Evolutionary conservation across 2,329 filamentous ascomycete species (phyloP), one percentile per base, ranked within the genome.

Genomic region (Dactylellina parvicollis): DNA sequence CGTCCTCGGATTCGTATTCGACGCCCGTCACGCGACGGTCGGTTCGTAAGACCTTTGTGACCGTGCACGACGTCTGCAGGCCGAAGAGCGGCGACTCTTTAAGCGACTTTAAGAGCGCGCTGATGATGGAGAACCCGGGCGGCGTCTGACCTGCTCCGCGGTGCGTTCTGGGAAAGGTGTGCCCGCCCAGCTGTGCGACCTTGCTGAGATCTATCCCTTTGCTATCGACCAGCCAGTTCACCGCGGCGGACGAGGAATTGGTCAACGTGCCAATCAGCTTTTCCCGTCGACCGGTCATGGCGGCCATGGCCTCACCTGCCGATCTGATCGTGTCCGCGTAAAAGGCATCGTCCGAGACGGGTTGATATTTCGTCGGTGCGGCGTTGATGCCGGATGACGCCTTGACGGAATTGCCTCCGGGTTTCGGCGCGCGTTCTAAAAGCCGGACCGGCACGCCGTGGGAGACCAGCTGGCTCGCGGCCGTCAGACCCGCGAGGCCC

Each of bases 331-430:
- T 88, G 78, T 89, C 87, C 24, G 81, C 78, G 75, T 83, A 85
- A 76, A 88, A 89, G 0, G 80, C 76, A 0, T 80, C 78, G 44
- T 84, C 81, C 40, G 77, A 59, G 1, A 77, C 79, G 9, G 79
- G 78, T 77, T 90, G 88, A 74, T 85, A 88, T 2, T 81, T 82
- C 0, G 87, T 89, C 0, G 83, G 83, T 0, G 86, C 86, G 4
- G 86, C 87, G 75, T 88, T 89, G 79, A 89, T 89, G 0, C 87
- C 87, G 0, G 87, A 89, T 0, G 87, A 89, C 0, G 87, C 87
- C 79, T 89, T 89, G 79, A 89, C 88, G 76, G 84, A 86, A 77
- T 89, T 89, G 1, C 87, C 87, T 34, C 87, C 87, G 0, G 87
- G 86, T 76, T 87, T 88, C 1, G 83, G 77, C 0, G 84, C 83